Percentiles rank a stretch among this genome's conserved stretches.
Evolutionary conservation across 352 stramenopile species (phyloP).

Genomic region (Sclerospora graminicola): DNA sequence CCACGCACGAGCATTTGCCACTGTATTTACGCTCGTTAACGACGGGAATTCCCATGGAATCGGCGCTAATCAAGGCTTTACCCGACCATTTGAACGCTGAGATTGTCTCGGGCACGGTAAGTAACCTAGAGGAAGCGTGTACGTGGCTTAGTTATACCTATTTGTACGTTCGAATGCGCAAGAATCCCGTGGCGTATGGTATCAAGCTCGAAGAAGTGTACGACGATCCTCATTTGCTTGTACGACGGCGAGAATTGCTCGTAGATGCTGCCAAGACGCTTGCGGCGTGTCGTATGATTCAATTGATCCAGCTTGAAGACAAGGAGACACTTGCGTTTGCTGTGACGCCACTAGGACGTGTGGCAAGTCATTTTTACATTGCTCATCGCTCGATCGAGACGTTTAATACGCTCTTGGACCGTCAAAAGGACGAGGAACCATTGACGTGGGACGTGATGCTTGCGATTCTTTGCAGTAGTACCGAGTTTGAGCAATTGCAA

Average conservation of each 20-base stretch:
- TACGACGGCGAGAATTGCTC: slow-evolving; percentile 50
- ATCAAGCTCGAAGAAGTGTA: slow-evolving; percentile 90
- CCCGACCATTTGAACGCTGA: slow-evolving; percentile 99
- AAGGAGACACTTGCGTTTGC: slow-evolving; percentile 71
- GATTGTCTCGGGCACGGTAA: slow-evolving; percentile 97
- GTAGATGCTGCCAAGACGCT: slow-evolving; percentile 73
- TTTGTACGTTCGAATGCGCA: slow-evolving; percentile 97
- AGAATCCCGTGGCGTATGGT: slow-evolving; percentile 97
- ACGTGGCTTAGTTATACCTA: slow-evolving; percentile 98
- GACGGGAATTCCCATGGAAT: slow-evolving; percentile 96
- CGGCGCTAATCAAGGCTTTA: slow-evolving; percentile 96
- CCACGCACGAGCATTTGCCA: slow-evolving; percentile 87
- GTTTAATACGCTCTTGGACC: slow-evolving; percentile 93
- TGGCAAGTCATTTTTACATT: slow-evolving; percentile 99
- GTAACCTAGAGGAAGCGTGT: slow-evolving; percentile 93
- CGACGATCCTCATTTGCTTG: slow-evolving; percentile 82
- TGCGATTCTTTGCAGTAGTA: slow-evolving; percentile 64
- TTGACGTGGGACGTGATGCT: too few relatives aligned
- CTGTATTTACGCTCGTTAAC: slow-evolving; percentile 95
- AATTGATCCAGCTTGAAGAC: slow-evolving; percentile 35
- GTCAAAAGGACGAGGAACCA: slow-evolving; percentile 30
- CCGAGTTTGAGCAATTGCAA: slow-evolving; percentile 95
- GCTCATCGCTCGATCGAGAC: slow-evolving; percentile 94
- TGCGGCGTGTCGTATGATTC: slow-evolving; percentile 73
- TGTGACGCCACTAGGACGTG: slow-evolving; percentile 93